These are phyloP conservation scores for Gastrolobium villosum DNA, from an alignment of 306 rosid species.

Conservation along the genomic window DNA sequence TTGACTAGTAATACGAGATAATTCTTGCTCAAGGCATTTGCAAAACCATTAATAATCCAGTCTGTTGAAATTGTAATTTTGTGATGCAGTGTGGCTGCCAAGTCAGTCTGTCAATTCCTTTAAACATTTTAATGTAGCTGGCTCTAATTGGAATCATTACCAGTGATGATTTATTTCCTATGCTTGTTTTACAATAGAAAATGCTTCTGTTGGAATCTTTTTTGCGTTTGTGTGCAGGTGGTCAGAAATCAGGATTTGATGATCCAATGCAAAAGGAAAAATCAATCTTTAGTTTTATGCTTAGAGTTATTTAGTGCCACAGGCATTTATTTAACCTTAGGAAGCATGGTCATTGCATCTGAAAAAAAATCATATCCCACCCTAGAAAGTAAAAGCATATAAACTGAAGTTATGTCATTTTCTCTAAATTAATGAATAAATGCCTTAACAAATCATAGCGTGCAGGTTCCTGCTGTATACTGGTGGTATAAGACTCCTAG, in stretches of 20 bases:
- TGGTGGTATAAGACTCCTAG: constrained; percentile 97
- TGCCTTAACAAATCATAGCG: constrained; percentile 41
- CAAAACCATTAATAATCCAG: background rate
- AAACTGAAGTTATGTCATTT: constrained; percentile 25
- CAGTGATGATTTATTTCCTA: constrained; percentile 4
- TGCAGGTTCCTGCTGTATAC: constrained; percentile 91
- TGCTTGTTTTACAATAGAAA: constrained; percentile 19
- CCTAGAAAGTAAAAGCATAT: constrained; percentile 10
- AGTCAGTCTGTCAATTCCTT: constrained; percentile 7
- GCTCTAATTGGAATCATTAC: constrained; percentile 10
- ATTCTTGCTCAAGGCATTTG: background rate
- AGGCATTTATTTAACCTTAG: background rate
- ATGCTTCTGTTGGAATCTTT: background rate
- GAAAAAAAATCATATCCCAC: constrained; percentile 10
- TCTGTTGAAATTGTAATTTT: constrained; percentile 3
- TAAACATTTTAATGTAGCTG: constrained; percentile 15
- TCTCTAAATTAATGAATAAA: constrained; percentile 28
- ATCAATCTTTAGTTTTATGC: background rate
- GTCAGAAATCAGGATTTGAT: constrained; percentile 7
- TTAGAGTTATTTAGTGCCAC: constrained; percentile 19
- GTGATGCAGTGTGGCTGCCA: background rate
- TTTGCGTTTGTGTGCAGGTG: constrained; percentile 3
- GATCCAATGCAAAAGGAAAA: background rate
- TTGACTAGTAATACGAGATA: background rate
- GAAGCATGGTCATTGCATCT: constrained; percentile 26